Evolutionary conservation across 2,329 filamentous ascomycete species (phyloP).

Genomic region (Purpureocillium lavendulum): DNA sequence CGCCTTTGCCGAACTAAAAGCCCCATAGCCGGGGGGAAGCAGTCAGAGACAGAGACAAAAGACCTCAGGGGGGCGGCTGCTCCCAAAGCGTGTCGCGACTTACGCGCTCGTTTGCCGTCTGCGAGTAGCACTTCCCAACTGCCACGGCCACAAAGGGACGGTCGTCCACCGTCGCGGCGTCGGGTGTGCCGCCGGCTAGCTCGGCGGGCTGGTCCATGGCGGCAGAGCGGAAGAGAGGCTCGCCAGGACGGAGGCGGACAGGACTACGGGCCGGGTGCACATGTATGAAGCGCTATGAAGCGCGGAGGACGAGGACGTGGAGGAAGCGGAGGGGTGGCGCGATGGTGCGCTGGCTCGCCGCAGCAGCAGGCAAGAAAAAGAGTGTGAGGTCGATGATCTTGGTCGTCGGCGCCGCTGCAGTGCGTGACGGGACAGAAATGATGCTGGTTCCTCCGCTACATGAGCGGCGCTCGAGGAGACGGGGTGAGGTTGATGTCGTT

Average conservation of each 20-base stretch:
- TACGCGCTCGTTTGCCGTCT: conserved; percentile 28
- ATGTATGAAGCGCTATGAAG: conserved; percentile 3
- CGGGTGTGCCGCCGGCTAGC: neutral
- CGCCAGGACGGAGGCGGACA: conserved; percentile 3
- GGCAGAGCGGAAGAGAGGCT: conserved; percentile 5
- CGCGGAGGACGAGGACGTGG: neutral
- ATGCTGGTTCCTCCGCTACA: too few species aligned
- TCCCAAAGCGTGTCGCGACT: too few species aligned
- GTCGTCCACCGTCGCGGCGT: neutral
- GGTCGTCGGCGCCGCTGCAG: too few species aligned
- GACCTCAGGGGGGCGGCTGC: too few species aligned
- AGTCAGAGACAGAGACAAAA: neutral
- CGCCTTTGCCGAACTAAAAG: conserved; percentile 27
- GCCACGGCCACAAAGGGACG: conserved; percentile 15
- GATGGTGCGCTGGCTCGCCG: too few species aligned
- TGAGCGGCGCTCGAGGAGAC: neutral
- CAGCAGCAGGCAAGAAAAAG: too few species aligned
- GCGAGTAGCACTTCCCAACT: conserved; percentile 27
- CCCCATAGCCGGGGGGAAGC: too few species aligned
- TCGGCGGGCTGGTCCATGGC: conserved; percentile 8
- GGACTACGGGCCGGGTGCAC: neutral
- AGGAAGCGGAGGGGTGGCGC: neutral
- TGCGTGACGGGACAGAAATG: too few species aligned
- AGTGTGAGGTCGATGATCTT: too few species aligned
- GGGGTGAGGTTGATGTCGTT: neutral